Base-by-base conservation (phyloP, 2,329 filamentous ascomycete species). In the Hymenoscyphus albidus region DNA sequence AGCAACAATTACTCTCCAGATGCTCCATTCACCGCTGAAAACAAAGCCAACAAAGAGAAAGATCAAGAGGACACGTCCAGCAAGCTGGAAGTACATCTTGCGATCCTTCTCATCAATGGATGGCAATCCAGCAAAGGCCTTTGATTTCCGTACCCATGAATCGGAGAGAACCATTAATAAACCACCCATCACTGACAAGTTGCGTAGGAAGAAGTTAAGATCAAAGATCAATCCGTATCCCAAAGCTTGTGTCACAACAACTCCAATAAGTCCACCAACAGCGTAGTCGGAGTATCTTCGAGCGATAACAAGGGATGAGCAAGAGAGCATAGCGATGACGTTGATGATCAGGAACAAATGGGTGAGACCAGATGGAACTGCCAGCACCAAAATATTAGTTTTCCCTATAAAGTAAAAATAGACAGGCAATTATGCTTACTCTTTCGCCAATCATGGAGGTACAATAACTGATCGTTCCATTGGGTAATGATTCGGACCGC, bases 61-160 rank as follows among this genome's bases (percentile, higher is more conserved):
- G 80, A 99, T 98, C 73, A 99, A 84, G 70, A 99, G 84, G 42
- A 99, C 92, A 72, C 95, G 89, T 42, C 95, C 95, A 70, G 95
- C 95, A 68, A 99, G 89, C 86, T 98, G 95, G 81, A 99, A 96
- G 84, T 99, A 99, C 94, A 98, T 98, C 86, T 98, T 99, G 80
- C 93, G 91, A 79, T 99, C 95, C 87, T 98, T 98, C 84, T 99
- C 95, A 77, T 98, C 95, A 62, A 99, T 86, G 78, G 92, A 87
- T 59, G 95, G 95, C 62, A 99, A 85, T 58, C 95, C 95, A 58
- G 95, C 95, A 68, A 97, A 97, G 2, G 93, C 94, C 81, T 97
- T 96, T 78, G 88, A 91, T 87, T 98, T 98, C 80, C 93, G 90
- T 69, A 97, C 93, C 93, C 94, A 98, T 64, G 92, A 96, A 81